Evolutionary conservation across 202 grass and related monocot genomes (phyloP), one percentile per base, ranked within the genome.

Genomic region (Sporobolus alterniflorus): DNA sequence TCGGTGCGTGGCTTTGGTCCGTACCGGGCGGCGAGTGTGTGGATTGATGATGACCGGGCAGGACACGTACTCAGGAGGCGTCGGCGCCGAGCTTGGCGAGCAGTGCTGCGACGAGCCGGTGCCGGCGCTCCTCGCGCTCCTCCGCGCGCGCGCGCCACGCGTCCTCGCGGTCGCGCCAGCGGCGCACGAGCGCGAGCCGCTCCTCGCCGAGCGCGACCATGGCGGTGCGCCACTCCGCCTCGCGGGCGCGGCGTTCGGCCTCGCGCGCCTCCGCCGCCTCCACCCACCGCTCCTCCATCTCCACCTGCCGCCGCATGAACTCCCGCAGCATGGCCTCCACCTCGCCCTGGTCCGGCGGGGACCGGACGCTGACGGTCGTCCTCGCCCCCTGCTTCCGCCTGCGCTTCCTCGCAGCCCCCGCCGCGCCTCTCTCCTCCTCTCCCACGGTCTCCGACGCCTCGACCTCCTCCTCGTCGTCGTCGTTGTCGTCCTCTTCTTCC

Each of bases 271-370:
- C 89, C 1, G 83, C 84, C 14, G 86, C 88, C 93, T 92, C 91
- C 62, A 92, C 60, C 96, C 96, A 94, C 34, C 85, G 81, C 64
- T 80, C 88, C 77, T 96, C 91, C 85, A 96, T 99, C 88, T 99
- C 91, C 77, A 75, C 41, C 87, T 96, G 93, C 48, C 82, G 85
- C 79, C 90, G 84, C 87, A 90, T 88, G 76, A 96, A 96, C 66
- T 94, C 87, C 70, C 86, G 87, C 63, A 99, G 77, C 42, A 92
- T 90, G 2, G 79, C 63, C 87, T 94, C 90, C 31, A 96, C 85
- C 81, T 90, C 91, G 74, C 71, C 87, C 59, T 64, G 75, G 30
- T 91, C 90, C 22, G 51, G 30, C 9, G 54, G 3, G 36, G n/a
- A 15, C n/a, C n/a, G n/a, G n/a, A n/a, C n/a, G n/a, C n/a, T n/a